Base-by-base conservation (phyloP, 169 alveolate genomes). In the Theileria annulata region DNA sequence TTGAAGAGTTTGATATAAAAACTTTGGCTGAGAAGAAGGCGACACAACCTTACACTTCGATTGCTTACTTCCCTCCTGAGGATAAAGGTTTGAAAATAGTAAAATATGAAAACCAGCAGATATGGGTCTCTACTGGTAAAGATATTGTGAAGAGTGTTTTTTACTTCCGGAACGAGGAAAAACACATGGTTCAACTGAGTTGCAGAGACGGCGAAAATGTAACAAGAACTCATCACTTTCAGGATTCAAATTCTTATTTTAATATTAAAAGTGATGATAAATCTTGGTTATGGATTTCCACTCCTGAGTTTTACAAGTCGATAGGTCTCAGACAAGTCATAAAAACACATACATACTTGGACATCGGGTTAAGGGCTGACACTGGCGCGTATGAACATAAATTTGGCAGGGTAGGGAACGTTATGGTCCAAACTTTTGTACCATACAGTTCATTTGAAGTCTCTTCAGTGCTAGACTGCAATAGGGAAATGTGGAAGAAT, bases 261-360 rank as follows among this genome's bases (percentile, higher is more conserved):
- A 56, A 2, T 2, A 8, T 3, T 56, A 56, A 56, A 27, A 13
- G 15, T 25, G 66, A 56, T 19, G 66, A 19, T 19, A 56, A 56
- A 56, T 56, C 66, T 0, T 56, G 66, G 66, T 13, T 56, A 8
- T 56, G 66, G 66, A 25, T 56, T 8, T 56, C 66, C 9, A 56
- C 35, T 56, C 66, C 66, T 1, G 35, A 21, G 66, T 56, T 56
- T 56, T 56, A 56, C 66, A 56, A 8, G 10, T 21, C 27, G 10
- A 8, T 56, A 25, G 66, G 35, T 4, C 66, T 21, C 31, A 25
- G 9, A 8, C 66, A 56, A 8, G 1, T 56, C 35, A 25, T 56
- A 25, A 56, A 56, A 27, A 56, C 27, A 8, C 33, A 56, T 27
- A 25, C 33, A 25, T n/a, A 19, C 27, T 19, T 56, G 9, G 66